Evolutionary conservation across 2,329 filamentous ascomycete genomes (phyloP).

Genomic region (Fusarium neocosmosporiellum): DNA sequence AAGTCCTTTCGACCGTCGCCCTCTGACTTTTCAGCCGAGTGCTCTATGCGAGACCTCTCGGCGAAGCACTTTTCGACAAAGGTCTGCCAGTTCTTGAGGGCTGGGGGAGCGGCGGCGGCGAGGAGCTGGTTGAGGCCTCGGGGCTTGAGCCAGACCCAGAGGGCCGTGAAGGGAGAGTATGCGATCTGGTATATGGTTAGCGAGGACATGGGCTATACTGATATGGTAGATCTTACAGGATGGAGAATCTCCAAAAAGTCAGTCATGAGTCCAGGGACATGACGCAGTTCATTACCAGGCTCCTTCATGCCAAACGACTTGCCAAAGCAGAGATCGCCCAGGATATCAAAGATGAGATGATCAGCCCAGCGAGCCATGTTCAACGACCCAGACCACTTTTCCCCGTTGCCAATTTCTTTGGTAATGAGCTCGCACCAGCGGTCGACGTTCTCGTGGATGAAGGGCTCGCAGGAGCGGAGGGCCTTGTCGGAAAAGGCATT

Average conservation of each 20-base stretch:
- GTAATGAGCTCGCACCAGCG: conserved; percentile 25
- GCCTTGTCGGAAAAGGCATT: conserved; percentile 35
- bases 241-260: conserved; percentile 23
- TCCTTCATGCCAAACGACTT: conserved; percentile 37
- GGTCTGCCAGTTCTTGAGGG: conserved; percentile 26
- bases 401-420: conserved; percentile 12
- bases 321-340: conserved; percentile 37
- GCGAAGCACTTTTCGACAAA: conserved; percentile 37
- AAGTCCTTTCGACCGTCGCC: conserved; percentile 36
- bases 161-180: conserved; percentile 30
- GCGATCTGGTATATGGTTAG: conserved; percentile 20
- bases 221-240: conserved; percentile 1
- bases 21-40: not conserved
- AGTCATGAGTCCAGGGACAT: conserved; percentile 28
- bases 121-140: conserved; percentile 37
- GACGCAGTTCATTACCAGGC: conserved; percentile 19
- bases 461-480: conserved; percentile 21
- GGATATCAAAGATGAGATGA: conserved; percentile 35
- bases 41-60: conserved; percentile 25
- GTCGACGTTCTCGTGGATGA: conserved; percentile 25
- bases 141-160: conserved; percentile 43
- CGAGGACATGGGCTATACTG: not conserved
- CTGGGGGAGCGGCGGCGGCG: conserved; percentile 25
- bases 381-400: conserved; percentile 9
- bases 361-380: conserved; percentile 37